phyloP scores from a whole-genome alignment of 2,329 filamentous ascomycete genomes.

The Colletotrichum caudatum region DNA sequence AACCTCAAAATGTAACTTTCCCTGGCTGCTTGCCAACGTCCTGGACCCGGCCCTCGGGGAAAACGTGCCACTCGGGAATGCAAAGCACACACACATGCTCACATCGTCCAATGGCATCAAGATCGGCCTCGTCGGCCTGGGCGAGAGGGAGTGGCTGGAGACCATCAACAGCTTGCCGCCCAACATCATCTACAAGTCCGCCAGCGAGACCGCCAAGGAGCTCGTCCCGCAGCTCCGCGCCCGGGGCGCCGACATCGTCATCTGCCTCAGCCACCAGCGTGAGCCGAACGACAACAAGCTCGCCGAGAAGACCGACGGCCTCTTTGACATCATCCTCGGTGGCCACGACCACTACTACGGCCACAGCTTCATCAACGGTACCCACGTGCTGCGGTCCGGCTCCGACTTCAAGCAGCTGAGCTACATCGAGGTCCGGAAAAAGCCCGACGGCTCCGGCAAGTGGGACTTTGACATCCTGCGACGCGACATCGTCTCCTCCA shows the following conservation, averaged over 20 bases:
- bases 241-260: slow-evolving; percentile 84
- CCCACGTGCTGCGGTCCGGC: slow-evolving; percentile 87
- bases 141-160: slow-evolving; percentile 88
- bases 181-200: slow-evolving; percentile 83
- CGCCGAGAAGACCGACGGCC: slow-evolving; percentile 76
- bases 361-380: slow-evolving; percentile 81
- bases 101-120: slow-evolving; percentile 87
- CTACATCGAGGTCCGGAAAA: slow-evolving; percentile 82
- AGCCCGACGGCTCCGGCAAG: slow-evolving; percentile 57
- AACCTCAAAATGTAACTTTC: slow-evolving; percentile 80
- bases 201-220: slow-evolving; percentile 79
- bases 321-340: slow-evolving; percentile 87
- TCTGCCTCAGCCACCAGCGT: slow-evolving; percentile 86
- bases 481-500: slow-evolving; percentile 77
- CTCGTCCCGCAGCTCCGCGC: slow-evolving; percentile 78
- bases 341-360: slow-evolving; percentile 92
- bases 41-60: slow-evolving; percentile 85
- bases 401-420: slow-evolving; percentile 94
- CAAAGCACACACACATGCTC: slow-evolving; percentile 79
- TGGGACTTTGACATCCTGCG: slow-evolving; percentile 87
- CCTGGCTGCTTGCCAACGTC: slow-evolving; percentile 91
- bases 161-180: slow-evolving; percentile 90
- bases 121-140: slow-evolving; percentile 85
- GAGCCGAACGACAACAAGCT: slow-evolving; percentile 93
- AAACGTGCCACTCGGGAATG: slow-evolving; percentile 79